Percentiles rank a stretch among this genome's conserved stretches.
Evolutionary conservation across 371 early-diverging fungal genomes (phyloP).

Genomic region (Rhizopus arrhizus): DNA sequence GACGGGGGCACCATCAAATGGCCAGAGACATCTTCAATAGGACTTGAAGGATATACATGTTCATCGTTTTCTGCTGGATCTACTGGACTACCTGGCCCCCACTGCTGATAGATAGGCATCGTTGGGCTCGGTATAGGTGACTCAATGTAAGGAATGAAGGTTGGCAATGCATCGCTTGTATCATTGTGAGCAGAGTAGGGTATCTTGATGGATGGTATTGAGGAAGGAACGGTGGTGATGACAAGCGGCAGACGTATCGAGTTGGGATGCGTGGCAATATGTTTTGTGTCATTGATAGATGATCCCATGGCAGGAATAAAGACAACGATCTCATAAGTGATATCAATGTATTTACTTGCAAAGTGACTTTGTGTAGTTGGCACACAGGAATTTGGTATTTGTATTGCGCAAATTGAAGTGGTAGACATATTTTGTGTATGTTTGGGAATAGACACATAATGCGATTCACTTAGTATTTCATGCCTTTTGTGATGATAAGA

Average conservation of each 20-base stretch:
- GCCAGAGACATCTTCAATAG: constrained; percentile 26
- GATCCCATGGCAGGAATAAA: constrained; percentile 33
- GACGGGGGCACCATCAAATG: constrained; percentile 33
- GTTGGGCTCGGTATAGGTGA: constrained; percentile 37
- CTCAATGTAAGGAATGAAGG: constrained; percentile 35
- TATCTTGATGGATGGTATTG: constrained; percentile 28
- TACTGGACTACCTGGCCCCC: constrained; percentile 31
- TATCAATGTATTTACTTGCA: constrained; percentile 30
- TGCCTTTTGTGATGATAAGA: constrained; percentile 33
- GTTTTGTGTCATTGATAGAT: constrained; percentile 3
- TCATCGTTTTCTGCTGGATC: constrained; percentile 14
- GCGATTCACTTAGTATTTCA: constrained; percentile 32
- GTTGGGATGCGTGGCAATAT: constrained; percentile 9
- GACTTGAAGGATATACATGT: not conserved
- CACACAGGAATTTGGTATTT: constrained; percentile 36
- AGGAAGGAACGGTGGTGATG: constrained; percentile 40
- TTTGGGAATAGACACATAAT: constrained; percentile 37
- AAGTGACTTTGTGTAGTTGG: constrained; percentile 40
- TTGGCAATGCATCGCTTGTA: constrained; percentile 22
- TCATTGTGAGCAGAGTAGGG: constrained; percentile 26
- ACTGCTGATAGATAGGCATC: constrained; percentile 14
- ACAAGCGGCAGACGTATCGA: constrained; percentile 33
- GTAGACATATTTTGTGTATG: constrained; percentile 7
- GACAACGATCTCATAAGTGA: constrained; percentile 37
- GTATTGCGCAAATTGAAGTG: constrained; percentile 37